Conservation (phyloP, 1,139 yeast genomes). For the Hansenula anomala region DNA sequence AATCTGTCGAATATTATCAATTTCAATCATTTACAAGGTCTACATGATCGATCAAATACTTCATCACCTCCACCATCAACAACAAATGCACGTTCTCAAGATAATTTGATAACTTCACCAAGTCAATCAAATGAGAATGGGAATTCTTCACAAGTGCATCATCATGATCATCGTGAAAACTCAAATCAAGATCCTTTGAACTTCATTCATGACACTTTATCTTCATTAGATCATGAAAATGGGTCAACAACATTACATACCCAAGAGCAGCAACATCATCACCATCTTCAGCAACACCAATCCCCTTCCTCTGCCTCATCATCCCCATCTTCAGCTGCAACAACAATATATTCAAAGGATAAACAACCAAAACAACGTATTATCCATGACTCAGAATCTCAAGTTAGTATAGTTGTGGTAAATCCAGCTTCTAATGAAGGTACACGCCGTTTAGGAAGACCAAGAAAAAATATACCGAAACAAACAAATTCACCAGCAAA, state of each 20-base stretch:
- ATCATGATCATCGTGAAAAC: too few species aligned
- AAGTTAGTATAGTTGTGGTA: conserved; percentile 22
- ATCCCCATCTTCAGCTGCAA: too few species aligned
- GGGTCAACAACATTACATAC: not conserved
- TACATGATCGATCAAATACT: conserved; percentile 1
- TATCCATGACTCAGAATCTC: conserved; percentile 15
- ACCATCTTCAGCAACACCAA: too few species aligned
- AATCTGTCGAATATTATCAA: conserved; percentile 19
- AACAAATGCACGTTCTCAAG: not conserved
- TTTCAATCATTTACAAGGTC: conserved; percentile 9
- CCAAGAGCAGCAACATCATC: too few species aligned
- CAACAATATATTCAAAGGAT: too few species aligned
- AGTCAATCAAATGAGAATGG: too few species aligned
- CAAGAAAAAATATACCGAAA: conserved; percentile 13
- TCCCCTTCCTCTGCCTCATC: too few species aligned
- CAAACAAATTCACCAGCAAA: not conserved
- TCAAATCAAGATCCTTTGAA: conserved; percentile 4
- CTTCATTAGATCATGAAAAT: not conserved
- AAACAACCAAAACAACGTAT: conserved; percentile 19
- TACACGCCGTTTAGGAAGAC: conserved; percentile 21
- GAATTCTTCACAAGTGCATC: too few species aligned
- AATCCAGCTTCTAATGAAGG: conserved; percentile 21
- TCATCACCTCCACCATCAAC: conserved; percentile 1
- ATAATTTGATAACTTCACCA: not conserved
- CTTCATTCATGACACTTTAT: conserved; percentile 12